A percentile compares a stretch with the other conserved stretches of the same genome.
These are phyloP conservation scores for Parathielavia hyrcaniae DNA, from an alignment of 495 filamentous ascomycete species.

Conservation along the genomic window DNA sequence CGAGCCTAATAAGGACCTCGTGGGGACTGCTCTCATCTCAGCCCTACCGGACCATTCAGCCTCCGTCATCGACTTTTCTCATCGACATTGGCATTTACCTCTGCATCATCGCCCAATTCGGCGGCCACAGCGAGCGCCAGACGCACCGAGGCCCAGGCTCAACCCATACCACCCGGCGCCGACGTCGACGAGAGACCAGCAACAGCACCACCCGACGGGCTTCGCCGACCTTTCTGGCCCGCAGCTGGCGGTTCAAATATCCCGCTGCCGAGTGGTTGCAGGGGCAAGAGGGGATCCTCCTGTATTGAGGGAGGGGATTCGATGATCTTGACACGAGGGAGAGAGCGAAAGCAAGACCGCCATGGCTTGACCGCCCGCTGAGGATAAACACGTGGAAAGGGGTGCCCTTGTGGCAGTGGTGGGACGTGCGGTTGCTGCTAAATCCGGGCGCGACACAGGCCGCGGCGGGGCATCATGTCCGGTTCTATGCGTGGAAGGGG, in stretches of 20 bases:
- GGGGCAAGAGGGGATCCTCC: slow-evolving; percentile 53
- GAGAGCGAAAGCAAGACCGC: slow-evolving; percentile 43
- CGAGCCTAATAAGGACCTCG: slow-evolving; percentile 8
- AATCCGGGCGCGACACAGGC: slow-evolving; percentile 51
- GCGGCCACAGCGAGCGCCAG: slow-evolving; percentile 47
- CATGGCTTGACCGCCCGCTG: slow-evolving; percentile 37
- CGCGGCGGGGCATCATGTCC: slow-evolving; percentile 50
- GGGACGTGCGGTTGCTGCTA: slow-evolving; percentile 50
- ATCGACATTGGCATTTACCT: slow-evolving; percentile 49
- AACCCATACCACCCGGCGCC: slow-evolving; percentile 12
- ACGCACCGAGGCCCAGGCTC: slow-evolving; percentile 50
- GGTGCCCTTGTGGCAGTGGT: slow-evolving; percentile 40
- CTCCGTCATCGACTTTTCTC: slow-evolving; percentile 48
- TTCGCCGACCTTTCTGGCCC: slow-evolving; percentile 58
- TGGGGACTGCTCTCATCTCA: slow-evolving; percentile 41
- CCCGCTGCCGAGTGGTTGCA: slow-evolving; percentile 55
- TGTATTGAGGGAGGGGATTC: slow-evolving; percentile 45
- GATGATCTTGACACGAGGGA: slow-evolving; percentile 53
- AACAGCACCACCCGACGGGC: slow-evolving; percentile 49
- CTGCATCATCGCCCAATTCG: slow-evolving; percentile 48
- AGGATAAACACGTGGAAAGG: slow-evolving; percentile 9
- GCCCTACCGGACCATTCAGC: slow-evolving; percentile 38
- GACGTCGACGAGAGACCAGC: not conserved
- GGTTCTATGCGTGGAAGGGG: slow-evolving; percentile 55
- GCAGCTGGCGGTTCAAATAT: slow-evolving; percentile 44